Base-by-base conservation (phyloP, 2,329 filamentous ascomycete genomes). In the Cercospora sp. region DNA sequence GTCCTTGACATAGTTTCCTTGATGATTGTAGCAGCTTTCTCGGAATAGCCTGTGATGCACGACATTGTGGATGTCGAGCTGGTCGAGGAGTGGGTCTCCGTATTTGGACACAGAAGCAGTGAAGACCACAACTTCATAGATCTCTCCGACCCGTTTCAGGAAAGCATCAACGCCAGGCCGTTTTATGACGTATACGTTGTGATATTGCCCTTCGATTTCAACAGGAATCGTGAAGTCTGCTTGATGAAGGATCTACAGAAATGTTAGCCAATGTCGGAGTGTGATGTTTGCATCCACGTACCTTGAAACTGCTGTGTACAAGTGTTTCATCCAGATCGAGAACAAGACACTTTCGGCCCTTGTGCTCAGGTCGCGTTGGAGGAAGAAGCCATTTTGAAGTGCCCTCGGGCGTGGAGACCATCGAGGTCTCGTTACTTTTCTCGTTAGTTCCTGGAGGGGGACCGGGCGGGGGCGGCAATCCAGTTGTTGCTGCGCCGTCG, bases 131-230 rank as follows among this genome's bases (percentile, higher is more conserved):
- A 99, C 94, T 82, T 99, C 95, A 77, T 98, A 99, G 61, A 99
- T 85, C 81, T 99, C 95, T 61, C 95, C 95, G 40, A 99, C 94
- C 68, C 95, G 87, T 85, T 98, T 98, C 93, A 99, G 97, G 81
- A 99, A 99, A 72, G 96, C 90, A 78, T 99, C 95, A 21, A 99
- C 95, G 64, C 95, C 95, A n/a, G 95, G 95, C 76, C 95, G 89
- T 83, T 99, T 99, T 80, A 99, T 99, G 72, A 99, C 95, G 79
- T 99, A 99, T 65, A 99, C 96, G 77, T 99, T 99, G 82, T 99
- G 95, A 79, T 96, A 98, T 80, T 97, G 96, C 66, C 95, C 95
- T 83, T 99, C 95, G 72, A 99, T 99, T 78, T 99, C 95, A 32
- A 99, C 95, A 0, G 95, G 95, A 78, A 99, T 98, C 5, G 95